Conservation (phyloP, 495 filamentous ascomycete species). For the Lophium mytilinum region DNA sequence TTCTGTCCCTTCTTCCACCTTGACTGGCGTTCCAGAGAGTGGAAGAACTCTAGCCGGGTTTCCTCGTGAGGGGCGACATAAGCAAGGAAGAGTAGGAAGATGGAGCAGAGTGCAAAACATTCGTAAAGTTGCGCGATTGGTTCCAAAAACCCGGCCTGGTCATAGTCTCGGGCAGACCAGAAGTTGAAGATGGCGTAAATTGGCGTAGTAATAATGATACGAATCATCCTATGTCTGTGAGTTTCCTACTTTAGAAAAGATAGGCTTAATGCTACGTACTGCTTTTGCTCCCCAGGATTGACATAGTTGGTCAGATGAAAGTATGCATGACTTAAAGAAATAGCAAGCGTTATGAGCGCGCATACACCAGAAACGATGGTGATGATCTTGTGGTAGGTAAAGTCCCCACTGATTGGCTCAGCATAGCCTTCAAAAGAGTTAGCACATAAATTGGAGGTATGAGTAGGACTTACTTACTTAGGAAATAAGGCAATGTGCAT, state of each 20-base stretch:
- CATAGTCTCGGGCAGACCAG: conserved; percentile 5
- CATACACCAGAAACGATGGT: background rate
- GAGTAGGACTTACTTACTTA: background rate
- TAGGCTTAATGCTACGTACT: background rate
- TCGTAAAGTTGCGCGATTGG: conserved; percentile 4
- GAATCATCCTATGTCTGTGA: conserved; percentile 4
- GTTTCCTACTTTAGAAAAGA: background rate
- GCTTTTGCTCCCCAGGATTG: conserved; percentile 7
- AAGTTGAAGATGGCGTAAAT: conserved; percentile 11
- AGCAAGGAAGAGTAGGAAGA: conserved; percentile 7
- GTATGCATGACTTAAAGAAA: background rate
- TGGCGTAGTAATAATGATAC: conserved; percentile 6
- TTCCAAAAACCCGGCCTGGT: conserved; percentile 4
- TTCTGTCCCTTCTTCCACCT: background rate
- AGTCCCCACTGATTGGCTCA: background rate
- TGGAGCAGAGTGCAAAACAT: conserved; percentile 5
- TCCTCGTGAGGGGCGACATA: conserved; percentile 7
- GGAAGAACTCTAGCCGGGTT: conserved; percentile 2
- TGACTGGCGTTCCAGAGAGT: background rate
- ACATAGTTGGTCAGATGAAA: conserved; percentile 7
- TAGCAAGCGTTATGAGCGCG: background rate
- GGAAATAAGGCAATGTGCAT: background rate
- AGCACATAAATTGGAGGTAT: background rate
- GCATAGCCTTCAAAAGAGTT: background rate
- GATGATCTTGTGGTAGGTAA: conserved; percentile 8